A percentile compares a stretch with the other conserved stretches of the same genome.
phyloP scores from a whole-genome alignment of 176 grass and related monocot genomes.

The Echinochloa phyllopogon region DNA sequence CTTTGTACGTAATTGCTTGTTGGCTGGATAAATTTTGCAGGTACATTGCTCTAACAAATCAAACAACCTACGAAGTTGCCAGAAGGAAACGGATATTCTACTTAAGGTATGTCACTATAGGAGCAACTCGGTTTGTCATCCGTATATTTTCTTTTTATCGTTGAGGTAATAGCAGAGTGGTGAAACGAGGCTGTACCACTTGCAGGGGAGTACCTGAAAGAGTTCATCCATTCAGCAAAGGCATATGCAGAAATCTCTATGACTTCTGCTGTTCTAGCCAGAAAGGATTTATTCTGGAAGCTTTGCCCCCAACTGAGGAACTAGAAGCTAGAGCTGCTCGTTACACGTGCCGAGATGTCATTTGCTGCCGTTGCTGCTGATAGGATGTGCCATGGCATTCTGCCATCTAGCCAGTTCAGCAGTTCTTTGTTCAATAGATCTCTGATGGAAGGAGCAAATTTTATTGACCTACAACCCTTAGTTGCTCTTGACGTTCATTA shows the following conservation, averaged over 20 bases:
- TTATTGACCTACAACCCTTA: slow-evolving; percentile 37
- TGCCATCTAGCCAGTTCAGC: slow-evolving; percentile 28
- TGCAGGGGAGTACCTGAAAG: slow-evolving; percentile 78
- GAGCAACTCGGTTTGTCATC: not conserved
- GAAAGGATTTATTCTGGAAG: slow-evolving; percentile 65
- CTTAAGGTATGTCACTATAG: slow-evolving; percentile 66
- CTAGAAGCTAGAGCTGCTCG: slow-evolving; percentile 73
- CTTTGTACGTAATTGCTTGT: slow-evolving; percentile 14
- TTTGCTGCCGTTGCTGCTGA: slow-evolving; percentile 90
- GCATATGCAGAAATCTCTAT: slow-evolving; percentile 77
- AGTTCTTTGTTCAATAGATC: slow-evolving; percentile 7
- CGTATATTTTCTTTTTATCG: not conserved
- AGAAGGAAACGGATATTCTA: slow-evolving; percentile 82
- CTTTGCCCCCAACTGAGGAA: slow-evolving; percentile 70
- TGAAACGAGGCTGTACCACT: slow-evolving; percentile 32
- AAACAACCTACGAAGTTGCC: slow-evolving; percentile 94
- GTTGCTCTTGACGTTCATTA: slow-evolving; percentile 21
- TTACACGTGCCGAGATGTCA: slow-evolving; percentile 74
- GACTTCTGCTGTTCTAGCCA: slow-evolving; percentile 67
- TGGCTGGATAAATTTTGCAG: slow-evolving; percentile 45
- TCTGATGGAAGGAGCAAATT: slow-evolving; percentile 41
- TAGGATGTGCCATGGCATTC: slow-evolving; percentile 42
- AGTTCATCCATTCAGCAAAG: slow-evolving; percentile 89
- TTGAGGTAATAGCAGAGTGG: not conserved
- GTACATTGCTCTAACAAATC: slow-evolving; percentile 94